phyloP scores from a whole-genome alignment of 768 basidiomycete species.

The Hemileccinum impolitum region DNA sequence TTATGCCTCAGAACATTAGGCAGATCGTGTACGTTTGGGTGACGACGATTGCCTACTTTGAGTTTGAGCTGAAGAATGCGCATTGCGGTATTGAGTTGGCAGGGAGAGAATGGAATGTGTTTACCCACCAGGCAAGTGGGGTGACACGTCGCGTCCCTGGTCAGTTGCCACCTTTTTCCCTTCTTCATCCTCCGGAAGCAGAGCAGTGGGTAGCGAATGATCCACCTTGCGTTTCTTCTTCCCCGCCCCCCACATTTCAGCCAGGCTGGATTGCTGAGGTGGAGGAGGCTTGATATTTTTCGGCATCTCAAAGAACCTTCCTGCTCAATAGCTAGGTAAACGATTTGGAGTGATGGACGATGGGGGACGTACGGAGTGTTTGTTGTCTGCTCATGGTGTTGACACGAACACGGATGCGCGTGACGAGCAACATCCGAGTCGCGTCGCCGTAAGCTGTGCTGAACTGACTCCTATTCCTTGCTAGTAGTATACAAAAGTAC shows the following conservation, averaged over 20 bases:
- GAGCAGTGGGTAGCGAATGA: slow-evolving; percentile 19
- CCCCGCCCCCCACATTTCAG: slow-evolving; percentile 68
- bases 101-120: background rate
- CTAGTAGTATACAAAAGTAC: too few relatives aligned
- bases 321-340: slow-evolving; percentile 33
- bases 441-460: background rate
- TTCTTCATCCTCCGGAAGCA: slow-evolving; percentile 24
- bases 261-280: slow-evolving; percentile 74
- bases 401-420: slow-evolving; percentile 20
- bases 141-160: slow-evolving; percentile 4
- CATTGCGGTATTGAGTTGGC: slow-evolving; percentile 1
- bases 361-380: slow-evolving; percentile 52
- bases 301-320: slow-evolving; percentile 77
- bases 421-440: slow-evolving; percentile 19
- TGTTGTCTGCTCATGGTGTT: slow-evolving; percentile 64
- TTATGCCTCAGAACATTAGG: background rate
- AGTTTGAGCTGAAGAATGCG: slow-evolving; percentile 28
- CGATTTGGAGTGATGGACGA: background rate
- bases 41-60: slow-evolving; percentile 36
- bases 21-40: slow-evolving; percentile 15
- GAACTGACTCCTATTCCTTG: too few relatives aligned
- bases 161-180: slow-evolving; percentile 21
- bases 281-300: slow-evolving; percentile 59
- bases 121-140: slow-evolving; percentile 12
- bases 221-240: slow-evolving; percentile 33